phyloP scores from a whole-genome alignment of 2,329 filamentous ascomycete species.

The Lachnellula subtilissima region DNA sequence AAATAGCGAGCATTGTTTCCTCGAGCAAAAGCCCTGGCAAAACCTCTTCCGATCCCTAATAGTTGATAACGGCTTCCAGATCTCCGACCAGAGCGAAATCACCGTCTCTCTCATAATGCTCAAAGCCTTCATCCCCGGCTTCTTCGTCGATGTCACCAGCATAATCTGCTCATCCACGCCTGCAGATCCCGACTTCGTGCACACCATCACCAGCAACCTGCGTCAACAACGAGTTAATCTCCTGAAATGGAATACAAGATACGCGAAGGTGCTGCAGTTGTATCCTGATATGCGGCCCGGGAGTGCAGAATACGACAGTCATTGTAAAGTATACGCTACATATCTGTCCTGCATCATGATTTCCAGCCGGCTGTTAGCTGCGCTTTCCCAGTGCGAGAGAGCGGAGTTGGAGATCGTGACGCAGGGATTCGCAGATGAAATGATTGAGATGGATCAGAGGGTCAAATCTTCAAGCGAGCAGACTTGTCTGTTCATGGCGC shows the following conservation, averaged over 20 bases:
- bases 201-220: conserved; percentile 1
- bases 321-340: conserved; percentile 21
- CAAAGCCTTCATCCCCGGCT: conserved; percentile 24
- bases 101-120: conserved; percentile 21
- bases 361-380: conserved; percentile 17
- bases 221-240: conserved; percentile 14
- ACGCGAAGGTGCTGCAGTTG: conserved; percentile 1
- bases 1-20: conserved; percentile 22
- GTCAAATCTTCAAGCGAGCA: conserved; percentile 12
- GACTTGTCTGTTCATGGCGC: conserved; percentile 23
- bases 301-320: conserved; percentile 15
- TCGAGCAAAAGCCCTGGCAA: conserved; percentile 21
- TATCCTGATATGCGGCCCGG: conserved; percentile 10
- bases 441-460: conserved; percentile 28
- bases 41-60: conserved; percentile 20
- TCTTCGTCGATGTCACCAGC: conserved; percentile 29
- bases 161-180: conserved; percentile 8
- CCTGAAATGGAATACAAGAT: conserved; percentile 11
- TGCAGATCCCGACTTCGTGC: conserved; percentile 1
- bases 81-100: conserved; percentile 22
- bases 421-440: conserved; percentile 26
- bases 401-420: conserved; percentile 26
- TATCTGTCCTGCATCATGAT: conserved; percentile 29
- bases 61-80: conserved; percentile 8
- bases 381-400: conserved; percentile 15